Evolutionary conservation across 2,329 filamentous ascomycete species (phyloP).

Genomic region (Penicillium sp.): DNA sequence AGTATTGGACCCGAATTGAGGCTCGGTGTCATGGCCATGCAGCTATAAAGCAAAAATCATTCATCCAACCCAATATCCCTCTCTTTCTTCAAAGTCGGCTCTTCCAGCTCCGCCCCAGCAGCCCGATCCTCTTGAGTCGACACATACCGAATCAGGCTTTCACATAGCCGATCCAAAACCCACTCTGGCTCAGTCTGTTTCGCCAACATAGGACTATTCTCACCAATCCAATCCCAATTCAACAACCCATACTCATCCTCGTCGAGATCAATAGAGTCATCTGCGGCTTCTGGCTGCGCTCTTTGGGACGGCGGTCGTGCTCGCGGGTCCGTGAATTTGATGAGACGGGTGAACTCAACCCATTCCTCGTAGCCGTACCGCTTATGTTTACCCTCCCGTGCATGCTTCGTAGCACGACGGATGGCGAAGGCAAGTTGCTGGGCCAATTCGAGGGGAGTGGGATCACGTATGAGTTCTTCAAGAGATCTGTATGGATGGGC

Average conservation of each 20-base stretch:
- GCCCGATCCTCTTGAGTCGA: slow-evolving; percentile 21
- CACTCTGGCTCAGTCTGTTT: slow-evolving; percentile 66
- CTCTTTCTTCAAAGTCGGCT: slow-evolving; percentile 26
- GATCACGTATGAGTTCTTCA: slow-evolving; percentile 49
- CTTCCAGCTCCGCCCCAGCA: slow-evolving; percentile 11
- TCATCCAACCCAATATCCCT: slow-evolving; percentile 26
- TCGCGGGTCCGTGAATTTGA: slow-evolving; percentile 55
- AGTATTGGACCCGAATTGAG: no score
- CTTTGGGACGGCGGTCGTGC: slow-evolving; percentile 13
- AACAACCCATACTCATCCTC: slow-evolving; percentile 61
- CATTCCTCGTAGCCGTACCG: slow-evolving; percentile 81
- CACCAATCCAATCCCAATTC: slow-evolving; percentile 73
- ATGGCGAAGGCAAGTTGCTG: slow-evolving; percentile 70
- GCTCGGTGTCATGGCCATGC: neutral
- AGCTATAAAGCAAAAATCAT: neutral
- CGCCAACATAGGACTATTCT: slow-evolving; percentile 67
- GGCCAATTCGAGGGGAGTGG: slow-evolving; percentile 60
- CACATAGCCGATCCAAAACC: slow-evolving; percentile 65
- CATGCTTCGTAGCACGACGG: slow-evolving; percentile 63
- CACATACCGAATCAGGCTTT: slow-evolving; percentile 58
- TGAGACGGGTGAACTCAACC: slow-evolving; percentile 78
- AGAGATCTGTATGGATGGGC: slow-evolving; percentile 32
- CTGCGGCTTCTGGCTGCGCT: neutral
- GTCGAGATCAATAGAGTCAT: slow-evolving; percentile 38
- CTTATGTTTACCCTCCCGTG: slow-evolving; percentile 58